Percentiles rank a stretch among this genome's conserved stretches.
Conservation (phyloP, 2,329 filamentous ascomycete genomes). For the Westerdykella sp. region DNA sequence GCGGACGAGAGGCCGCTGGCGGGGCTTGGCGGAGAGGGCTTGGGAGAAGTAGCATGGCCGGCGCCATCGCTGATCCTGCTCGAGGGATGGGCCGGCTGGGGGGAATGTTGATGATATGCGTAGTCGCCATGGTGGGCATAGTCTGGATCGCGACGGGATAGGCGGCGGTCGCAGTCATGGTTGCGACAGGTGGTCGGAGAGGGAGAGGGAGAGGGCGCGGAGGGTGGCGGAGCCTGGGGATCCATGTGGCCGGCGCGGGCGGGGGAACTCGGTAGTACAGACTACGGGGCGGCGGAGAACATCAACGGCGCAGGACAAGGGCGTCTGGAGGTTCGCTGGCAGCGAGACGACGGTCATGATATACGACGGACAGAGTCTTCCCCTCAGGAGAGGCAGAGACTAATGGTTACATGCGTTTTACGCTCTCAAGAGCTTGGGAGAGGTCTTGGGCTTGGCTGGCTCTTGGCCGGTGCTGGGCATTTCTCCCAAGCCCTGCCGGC, state of each 20-base stretch:
- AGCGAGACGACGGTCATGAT: background rate
- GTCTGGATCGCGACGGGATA: background rate
- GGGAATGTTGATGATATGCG: constrained; percentile 8
- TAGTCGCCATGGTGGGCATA: constrained; percentile 5
- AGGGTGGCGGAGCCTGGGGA: constrained; percentile 20
- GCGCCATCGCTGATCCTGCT: constrained; percentile 1
- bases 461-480: background rate
- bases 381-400: background rate
- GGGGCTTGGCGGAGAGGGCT: constrained; percentile 30
- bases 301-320: constrained; percentile 15
- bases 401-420: background rate
- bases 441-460: background rate
- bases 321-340: background rate
- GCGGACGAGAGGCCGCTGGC: constrained; percentile 27
- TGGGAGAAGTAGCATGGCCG: constrained; percentile 20
- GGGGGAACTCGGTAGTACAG: background rate
- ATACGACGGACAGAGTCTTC: background rate
- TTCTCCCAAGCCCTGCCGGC: background rate
- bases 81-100: constrained; percentile 5
- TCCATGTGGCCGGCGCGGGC: constrained; percentile 26
- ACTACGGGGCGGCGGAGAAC: constrained; percentile 22
- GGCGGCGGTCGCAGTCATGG: background rate
- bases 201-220: constrained; percentile 20
- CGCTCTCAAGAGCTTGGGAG: background rate
- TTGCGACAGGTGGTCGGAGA: constrained; percentile 16